A percentile compares a stretch with the other conserved stretches of the same genome.
phyloP scores from a whole-genome alignment of 169 alveolate species.

The Plasmodium blacklocki region DNA sequence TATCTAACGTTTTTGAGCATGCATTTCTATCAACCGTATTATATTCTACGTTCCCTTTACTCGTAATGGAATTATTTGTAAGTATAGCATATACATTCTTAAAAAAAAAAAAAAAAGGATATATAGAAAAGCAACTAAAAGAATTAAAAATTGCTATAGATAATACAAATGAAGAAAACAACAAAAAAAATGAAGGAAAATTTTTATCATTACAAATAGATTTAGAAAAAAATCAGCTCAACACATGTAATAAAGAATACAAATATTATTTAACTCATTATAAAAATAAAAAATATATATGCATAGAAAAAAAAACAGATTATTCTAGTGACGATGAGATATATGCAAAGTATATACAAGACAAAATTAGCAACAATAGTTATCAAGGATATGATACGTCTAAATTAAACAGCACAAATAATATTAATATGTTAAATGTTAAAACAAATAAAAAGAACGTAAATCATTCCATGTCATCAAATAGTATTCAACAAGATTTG shows the following conservation, averaged over 20 bases:
- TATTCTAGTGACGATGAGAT: constrained; percentile 25
- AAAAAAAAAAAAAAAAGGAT: constrained; percentile 49
- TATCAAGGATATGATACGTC: no score
- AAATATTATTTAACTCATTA: constrained; percentile 61
- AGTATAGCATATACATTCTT: constrained; percentile 33
- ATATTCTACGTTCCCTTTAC: constrained; percentile 27
- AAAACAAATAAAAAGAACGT: no score
- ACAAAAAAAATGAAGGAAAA: constrained; percentile 20
- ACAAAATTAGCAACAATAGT: no score
- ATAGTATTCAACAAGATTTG: constrained; percentile 44
- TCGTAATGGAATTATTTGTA: constrained; percentile 34
- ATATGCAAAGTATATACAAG: no score
- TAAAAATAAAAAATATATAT: constrained; percentile 63
- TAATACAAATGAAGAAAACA: constrained; percentile 4
- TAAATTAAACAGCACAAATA: no score
- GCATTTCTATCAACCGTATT: constrained; percentile 20
- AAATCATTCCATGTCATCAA: constrained; percentile 15
- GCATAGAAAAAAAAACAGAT: constrained; percentile 68
- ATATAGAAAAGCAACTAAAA: constrained; percentile 34
- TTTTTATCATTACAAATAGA: constrained; percentile 51
- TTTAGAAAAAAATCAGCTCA: constrained; percentile 60
- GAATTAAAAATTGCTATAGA: constrained; percentile 38
- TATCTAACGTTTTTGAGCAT: constrained; percentile 45
- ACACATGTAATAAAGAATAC: constrained; percentile 42
- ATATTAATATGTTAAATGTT: no score